Conservation (phyloP, 2,329 filamentous ascomycete species). For the Laburnicola sp. region DNA sequence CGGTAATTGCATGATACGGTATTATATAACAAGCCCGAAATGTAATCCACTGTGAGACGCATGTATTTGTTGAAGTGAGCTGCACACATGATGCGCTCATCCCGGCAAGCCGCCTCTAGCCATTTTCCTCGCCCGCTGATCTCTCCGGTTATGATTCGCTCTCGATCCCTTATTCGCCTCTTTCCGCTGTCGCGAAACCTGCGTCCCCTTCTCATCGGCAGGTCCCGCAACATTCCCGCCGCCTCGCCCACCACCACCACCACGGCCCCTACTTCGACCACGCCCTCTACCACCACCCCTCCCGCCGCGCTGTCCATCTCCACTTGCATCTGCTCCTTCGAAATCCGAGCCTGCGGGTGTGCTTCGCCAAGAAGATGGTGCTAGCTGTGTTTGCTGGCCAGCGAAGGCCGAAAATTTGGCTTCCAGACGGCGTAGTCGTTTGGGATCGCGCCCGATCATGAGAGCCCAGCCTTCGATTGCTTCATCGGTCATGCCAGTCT, state of each 20-base stretch:
- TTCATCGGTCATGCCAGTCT: conserved; percentile 90
- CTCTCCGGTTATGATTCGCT: conserved; percentile 84
- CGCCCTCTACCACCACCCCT: conserved; percentile 49
- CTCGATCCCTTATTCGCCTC: conserved; percentile 79
- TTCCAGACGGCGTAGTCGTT: conserved; percentile 70
- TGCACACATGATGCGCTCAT: conserved; percentile 18
- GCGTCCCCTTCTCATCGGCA: conserved; percentile 70
- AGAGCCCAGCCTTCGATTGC: conserved; percentile 91
- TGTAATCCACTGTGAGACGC: too few species aligned
- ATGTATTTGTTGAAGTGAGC: too few species aligned
- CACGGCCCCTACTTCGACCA: conserved; percentile 41
- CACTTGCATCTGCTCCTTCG: conserved; percentile 54
- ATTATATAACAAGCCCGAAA: too few species aligned
- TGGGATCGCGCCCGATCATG: conserved; percentile 76
- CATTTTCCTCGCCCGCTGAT: conserved; percentile 66
- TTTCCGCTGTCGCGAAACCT: conserved; percentile 72
- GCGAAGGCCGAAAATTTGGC: conserved; percentile 67
- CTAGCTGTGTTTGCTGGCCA: conserved; percentile 67
- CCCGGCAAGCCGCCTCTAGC: conserved; percentile 58
- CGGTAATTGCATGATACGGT: too few species aligned
- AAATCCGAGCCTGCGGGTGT: conserved; percentile 59
- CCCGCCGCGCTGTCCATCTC: conserved; percentile 53
- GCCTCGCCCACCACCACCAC: conserved; percentile 37
- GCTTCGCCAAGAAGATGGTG: conserved; percentile 63
- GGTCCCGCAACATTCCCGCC: conserved; percentile 64